These are phyloP conservation scores for Rhododendron simsii DNA, from an alignment of 148 eudicot genomes.

Conservation along the genomic window DNA sequence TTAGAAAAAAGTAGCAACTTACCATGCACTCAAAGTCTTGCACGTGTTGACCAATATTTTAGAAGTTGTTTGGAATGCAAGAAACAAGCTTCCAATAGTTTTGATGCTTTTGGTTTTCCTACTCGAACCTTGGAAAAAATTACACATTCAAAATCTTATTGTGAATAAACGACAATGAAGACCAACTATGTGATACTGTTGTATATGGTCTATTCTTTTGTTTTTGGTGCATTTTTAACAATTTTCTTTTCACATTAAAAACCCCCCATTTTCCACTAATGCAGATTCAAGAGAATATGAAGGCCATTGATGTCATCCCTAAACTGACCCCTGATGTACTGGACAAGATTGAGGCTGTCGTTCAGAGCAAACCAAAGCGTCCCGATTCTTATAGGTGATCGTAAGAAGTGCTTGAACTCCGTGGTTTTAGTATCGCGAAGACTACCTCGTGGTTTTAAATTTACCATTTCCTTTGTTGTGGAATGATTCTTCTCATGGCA, in stretches of 20 bases:
- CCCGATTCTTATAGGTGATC: conserved; percentile 67
- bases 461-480: not conserved
- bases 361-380: conserved; percentile 82
- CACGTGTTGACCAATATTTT: not conserved
- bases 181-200: not conserved
- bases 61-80: not conserved
- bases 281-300: conserved; percentile 90
- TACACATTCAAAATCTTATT: not conserved
- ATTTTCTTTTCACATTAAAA: not conserved
- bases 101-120: not conserved
- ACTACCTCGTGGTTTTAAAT: not conserved
- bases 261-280: conserved; percentile 1
- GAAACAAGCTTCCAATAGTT: not conserved
- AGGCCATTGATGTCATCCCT: conserved; percentile 74
- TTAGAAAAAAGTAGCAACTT: not conserved
- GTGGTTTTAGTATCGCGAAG: not conserved
- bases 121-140: not conserved
- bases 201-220: not conserved
- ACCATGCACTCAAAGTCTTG: not conserved
- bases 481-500: not conserved
- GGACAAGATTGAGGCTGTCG: conserved; percentile 83
- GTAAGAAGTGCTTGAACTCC: not conserved
- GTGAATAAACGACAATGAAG: too few relatives aligned
- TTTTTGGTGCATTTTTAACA: not conserved
- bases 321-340: conserved; percentile 61